Percentiles rank a stretch among this genome's conserved stretches.
phyloP scores from a whole-genome alignment of 805 yeast species.

The Cyberlindnera mississippiensis region DNA sequence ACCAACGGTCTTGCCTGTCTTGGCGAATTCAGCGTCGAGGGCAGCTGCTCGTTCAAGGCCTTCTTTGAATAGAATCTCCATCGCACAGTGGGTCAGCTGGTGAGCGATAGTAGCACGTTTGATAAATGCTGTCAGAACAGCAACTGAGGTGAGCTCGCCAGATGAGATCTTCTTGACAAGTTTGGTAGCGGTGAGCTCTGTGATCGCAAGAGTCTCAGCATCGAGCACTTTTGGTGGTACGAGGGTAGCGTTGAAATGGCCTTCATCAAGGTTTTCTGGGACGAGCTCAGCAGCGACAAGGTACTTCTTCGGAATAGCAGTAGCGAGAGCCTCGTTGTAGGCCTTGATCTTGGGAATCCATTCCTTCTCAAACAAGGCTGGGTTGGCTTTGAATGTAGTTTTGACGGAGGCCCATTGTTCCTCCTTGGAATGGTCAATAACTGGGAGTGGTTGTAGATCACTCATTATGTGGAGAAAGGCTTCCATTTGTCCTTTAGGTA shows the following conservation, averaged over 20 bases:
- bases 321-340: slow-evolving; percentile 16
- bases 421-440: slow-evolving; percentile 17
- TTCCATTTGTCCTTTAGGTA: too few relatives aligned
- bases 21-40: slow-evolving; percentile 47
- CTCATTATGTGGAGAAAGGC: too few relatives aligned
- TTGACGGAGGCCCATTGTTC: neutral
- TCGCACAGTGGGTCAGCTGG: slow-evolving; percentile 52
- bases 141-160: slow-evolving; percentile 34
- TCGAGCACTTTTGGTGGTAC: slow-evolving; percentile 24
- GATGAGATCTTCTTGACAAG: slow-evolving; percentile 14
- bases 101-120: slow-evolving; percentile 51
- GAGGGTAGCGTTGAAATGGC: slow-evolving; percentile 23
- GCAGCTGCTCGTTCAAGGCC: slow-evolving; percentile 53
- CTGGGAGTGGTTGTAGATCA: slow-evolving; percentile 1
- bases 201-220: slow-evolving; percentile 15
- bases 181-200: slow-evolving; percentile 12
- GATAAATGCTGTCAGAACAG: slow-evolving; percentile 50
- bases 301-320: slow-evolving; percentile 21
- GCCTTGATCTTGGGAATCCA: slow-evolving; percentile 27
- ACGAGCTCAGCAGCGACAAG: slow-evolving; percentile 16
- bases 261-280: slow-evolving; percentile 23
- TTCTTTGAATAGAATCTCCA: slow-evolving; percentile 60
- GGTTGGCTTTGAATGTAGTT: slow-evolving; percentile 15
- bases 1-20: slow-evolving; percentile 54
- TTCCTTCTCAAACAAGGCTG: slow-evolving; percentile 12